A percentile compares a stretch with the other conserved stretches of the same genome.
Evolutionary conservation across 495 filamentous ascomycete species (phyloP).

Genomic region (Hypomontagnella submonticulosa): DNA sequence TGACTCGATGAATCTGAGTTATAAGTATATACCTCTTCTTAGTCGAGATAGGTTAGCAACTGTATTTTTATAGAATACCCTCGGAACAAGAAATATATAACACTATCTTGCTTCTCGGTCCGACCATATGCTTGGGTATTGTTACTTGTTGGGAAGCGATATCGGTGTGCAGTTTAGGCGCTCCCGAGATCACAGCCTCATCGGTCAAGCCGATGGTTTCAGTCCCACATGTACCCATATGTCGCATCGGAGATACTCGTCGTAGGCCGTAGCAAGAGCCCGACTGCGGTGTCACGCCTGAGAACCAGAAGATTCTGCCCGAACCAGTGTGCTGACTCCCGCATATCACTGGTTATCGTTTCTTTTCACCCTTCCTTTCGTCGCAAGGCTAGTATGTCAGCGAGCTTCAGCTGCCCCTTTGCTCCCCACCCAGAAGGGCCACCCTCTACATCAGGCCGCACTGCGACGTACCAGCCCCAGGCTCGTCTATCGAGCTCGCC

Average conservation of each 20-base stretch:
- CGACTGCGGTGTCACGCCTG: no score
- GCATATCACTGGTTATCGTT: constrained; percentile 12
- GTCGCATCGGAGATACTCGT: no score
- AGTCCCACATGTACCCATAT: no score
- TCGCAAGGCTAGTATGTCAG: constrained; percentile 71
- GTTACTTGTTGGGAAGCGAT: not conserved
- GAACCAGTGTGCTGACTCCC: no score
- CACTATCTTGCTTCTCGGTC: no score
- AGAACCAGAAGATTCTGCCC: no score
- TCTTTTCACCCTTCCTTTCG: constrained; percentile 48
- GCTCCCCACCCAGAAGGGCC: constrained; percentile 84
- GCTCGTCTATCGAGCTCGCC: constrained; percentile 77
- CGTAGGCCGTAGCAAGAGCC: no score
- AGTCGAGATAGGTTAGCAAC: not conserved
- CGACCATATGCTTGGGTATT: no score
- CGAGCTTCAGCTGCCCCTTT: constrained; percentile 74
- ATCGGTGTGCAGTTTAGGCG: constrained; percentile 9
- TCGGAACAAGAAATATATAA: not conserved
- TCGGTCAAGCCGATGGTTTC: not conserved
- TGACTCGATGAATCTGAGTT: constrained; percentile 7
- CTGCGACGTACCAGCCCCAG: constrained; percentile 82
- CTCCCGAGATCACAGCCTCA: not conserved
- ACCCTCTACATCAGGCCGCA: constrained; percentile 76
- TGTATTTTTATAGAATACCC: no score
- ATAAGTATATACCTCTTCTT: not conserved